These are phyloP conservation scores for Cryptosporidium sp. DNA, from an alignment of 169 alveolate genomes.

Conservation along the genomic window DNA sequence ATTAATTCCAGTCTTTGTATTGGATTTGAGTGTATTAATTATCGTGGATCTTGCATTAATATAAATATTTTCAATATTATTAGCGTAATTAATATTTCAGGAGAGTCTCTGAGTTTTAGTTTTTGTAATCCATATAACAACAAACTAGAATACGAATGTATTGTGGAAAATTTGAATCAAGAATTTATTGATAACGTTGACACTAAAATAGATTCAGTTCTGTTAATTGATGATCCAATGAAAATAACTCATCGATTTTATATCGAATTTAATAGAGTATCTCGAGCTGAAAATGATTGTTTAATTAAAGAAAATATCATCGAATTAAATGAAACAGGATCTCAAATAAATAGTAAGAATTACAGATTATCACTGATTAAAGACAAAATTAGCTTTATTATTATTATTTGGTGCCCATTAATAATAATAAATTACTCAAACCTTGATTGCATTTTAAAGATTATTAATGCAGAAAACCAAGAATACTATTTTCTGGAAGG, in stretches of 20 bases:
- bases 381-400: neutral
- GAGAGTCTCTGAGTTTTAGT: neutral
- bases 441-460: neutral
- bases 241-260: neutral
- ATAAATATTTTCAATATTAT: slow-evolving; percentile 8
- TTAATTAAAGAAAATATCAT: neutral
- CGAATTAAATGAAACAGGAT: neutral
- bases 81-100: slow-evolving; percentile 24
- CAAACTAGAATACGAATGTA: neutral
- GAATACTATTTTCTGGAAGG: neutral
- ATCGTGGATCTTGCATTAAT: neutral
- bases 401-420: neutral
- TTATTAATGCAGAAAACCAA: neutral
- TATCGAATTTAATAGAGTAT: neutral
- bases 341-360: neutral
- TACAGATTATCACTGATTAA: neutral
- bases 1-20: slow-evolving; percentile 15
- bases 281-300: neutral
- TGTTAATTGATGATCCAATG: neutral
- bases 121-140: neutral
- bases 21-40: slow-evolving; percentile 15
- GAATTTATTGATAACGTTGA: neutral
- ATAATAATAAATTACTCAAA: neutral
- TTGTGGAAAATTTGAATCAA: neutral
- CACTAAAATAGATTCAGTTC: neutral